Evolutionary conservation across 179 eudicot genomes (phyloP).

Genomic region (Heliamphora pulchella): DNA sequence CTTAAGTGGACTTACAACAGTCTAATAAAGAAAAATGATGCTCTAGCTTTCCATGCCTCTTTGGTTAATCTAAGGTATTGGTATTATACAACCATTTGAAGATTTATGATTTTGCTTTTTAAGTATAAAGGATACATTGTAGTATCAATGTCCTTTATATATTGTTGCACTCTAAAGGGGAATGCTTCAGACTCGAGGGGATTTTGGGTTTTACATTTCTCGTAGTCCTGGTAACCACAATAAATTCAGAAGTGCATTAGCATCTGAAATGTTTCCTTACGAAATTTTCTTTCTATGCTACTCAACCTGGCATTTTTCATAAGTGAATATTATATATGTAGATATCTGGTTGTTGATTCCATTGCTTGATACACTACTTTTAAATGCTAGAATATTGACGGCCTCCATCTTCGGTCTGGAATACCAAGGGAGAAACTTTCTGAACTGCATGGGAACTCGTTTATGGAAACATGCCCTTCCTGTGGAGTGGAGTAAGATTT

Average conservation of each 20-base stretch:
- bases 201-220: background rate
- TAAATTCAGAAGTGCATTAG: background rate
- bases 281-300: background rate
- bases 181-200: background rate
- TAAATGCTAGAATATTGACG: slow-evolving; percentile 71
- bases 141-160: background rate
- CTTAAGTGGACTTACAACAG: no score
- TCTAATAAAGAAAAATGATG: no score
- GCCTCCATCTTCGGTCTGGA: slow-evolving; percentile 97
- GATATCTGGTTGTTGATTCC: slow-evolving; percentile 5
- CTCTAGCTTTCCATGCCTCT: no score
- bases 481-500: slow-evolving; percentile 82
- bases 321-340: background rate
- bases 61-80: no score
- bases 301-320: background rate
- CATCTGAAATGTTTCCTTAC: background rate
- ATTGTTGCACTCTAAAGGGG: slow-evolving; percentile 1
- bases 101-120: slow-evolving; percentile 5
- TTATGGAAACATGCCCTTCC: slow-evolving; percentile 78
- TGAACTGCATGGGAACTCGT: slow-evolving; percentile 92
- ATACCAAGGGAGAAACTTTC: slow-evolving; percentile 82
- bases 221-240: background rate
- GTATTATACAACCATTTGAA: background rate
- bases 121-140: background rate
- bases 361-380: slow-evolving; percentile 3